Conservation (phyloP, 768 basidiomycete species). For the Boletus bicolor region DNA sequence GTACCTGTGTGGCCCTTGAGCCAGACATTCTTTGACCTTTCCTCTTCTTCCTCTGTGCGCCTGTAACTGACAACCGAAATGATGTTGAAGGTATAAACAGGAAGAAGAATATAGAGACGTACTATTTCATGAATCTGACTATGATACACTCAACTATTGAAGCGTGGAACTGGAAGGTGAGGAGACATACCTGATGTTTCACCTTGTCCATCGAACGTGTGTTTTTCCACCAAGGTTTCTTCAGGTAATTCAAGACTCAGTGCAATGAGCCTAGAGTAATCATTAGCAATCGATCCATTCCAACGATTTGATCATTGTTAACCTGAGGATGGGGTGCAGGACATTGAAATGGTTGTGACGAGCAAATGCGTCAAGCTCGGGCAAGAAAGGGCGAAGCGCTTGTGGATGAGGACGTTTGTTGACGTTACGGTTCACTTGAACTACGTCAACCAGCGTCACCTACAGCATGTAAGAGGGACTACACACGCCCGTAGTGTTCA, state of each 20-base stretch:
- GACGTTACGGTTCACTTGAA: constrained; percentile 46
- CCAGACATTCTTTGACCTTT: constrained; percentile 52
- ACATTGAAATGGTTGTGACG: constrained; percentile 50
- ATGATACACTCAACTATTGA: background rate
- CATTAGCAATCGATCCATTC: background rate
- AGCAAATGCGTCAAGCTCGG: constrained; percentile 49
- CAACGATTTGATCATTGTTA: background rate
- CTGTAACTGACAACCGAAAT: constrained; percentile 39
- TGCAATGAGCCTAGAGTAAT: constrained; percentile 40
- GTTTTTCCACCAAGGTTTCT: constrained; percentile 47
- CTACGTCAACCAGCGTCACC: background rate
- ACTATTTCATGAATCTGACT: constrained; percentile 71
- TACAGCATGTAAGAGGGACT: background rate
- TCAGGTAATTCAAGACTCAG: constrained; percentile 52
- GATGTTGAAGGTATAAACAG: background rate
- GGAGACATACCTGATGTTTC: constrained; percentile 36
- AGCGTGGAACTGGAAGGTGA: background rate
- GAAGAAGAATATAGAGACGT: constrained; percentile 6
- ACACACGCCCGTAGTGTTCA: constrained; percentile 57
- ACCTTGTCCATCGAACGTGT: constrained; percentile 38
- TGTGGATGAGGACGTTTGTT: constrained; percentile 45
- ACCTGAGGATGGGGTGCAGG: constrained; percentile 47
- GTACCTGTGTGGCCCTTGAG: constrained; percentile 57
- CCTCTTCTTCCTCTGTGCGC: constrained; percentile 47
- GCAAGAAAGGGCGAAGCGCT: constrained; percentile 45